phyloP scores from a whole-genome alignment of 192 early-diverging fungal genomes.

The Backusella tarrabulga region DNA sequence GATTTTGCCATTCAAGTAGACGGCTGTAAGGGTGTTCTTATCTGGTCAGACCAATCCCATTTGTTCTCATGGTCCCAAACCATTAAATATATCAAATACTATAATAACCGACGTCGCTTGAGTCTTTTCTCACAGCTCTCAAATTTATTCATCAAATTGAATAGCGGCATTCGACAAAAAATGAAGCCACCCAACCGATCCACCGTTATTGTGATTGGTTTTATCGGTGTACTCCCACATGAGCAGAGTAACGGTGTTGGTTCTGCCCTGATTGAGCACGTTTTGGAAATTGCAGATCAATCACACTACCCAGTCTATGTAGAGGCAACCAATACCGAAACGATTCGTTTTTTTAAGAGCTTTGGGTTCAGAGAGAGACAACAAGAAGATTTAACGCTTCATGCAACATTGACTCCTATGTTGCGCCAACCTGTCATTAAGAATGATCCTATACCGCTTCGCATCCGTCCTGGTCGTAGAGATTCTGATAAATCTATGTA shows the following conservation, averaged over 20 bases:
- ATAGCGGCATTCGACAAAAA: constrained; percentile 6
- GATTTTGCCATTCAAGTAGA: constrained; percentile 36
- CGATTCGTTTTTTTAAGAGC: constrained; percentile 24
- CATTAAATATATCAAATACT: not conserved
- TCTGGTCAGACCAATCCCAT: constrained; percentile 21
- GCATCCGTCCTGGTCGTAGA: constrained; percentile 25
- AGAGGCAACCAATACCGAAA: not conserved
- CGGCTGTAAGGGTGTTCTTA: constrained; percentile 31
- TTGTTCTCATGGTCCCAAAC: constrained; percentile 8
- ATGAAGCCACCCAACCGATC: not conserved
- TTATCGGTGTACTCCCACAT: constrained; percentile 26
- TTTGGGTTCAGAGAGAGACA: constrained; percentile 16
- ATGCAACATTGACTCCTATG: constrained; percentile 14
- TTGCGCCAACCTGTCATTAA: constrained; percentile 15
- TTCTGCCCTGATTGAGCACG: constrained; percentile 15
- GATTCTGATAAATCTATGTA: constrained; percentile 14
- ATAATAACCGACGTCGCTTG: not conserved
- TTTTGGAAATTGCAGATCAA: constrained; percentile 22
- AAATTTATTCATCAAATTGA: constrained; percentile 5
- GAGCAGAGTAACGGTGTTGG: constrained; percentile 32
- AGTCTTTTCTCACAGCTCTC: not conserved
- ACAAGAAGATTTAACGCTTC: not conserved
- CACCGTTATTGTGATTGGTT: constrained; percentile 18
- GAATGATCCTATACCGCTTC: constrained; percentile 9
- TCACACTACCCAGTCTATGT: constrained; percentile 23